Base-by-base conservation (phyloP, 164 flowering plant species). In the Vitis rotundifolia region DNA sequence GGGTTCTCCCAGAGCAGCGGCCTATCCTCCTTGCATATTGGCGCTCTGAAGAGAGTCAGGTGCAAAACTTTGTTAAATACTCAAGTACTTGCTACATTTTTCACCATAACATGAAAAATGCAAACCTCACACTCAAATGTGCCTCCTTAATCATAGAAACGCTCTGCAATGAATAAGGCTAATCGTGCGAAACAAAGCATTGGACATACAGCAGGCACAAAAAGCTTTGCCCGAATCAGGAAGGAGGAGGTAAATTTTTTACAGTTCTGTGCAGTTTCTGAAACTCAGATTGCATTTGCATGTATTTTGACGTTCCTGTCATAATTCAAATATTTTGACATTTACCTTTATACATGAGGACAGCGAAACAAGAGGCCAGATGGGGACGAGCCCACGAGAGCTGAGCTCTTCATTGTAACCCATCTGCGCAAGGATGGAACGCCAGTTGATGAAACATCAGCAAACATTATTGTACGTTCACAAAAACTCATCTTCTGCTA, bases 161-260 rank as follows among this genome's bases (percentile, higher is more conserved):
- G 19, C 11, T 59, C 74, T 66, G 70, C 54, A 15, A 73, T 16
- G 59, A 80, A 80, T 58, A 74, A 16, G 59, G 78, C 71, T 7
- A 76, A 68, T 56, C 76, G 80, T 14, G n/a, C 64, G 7, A 50
- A 68, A 9, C 62, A 49, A 52, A 76, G 50, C 29, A 47, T 22
- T 37, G 28, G 18, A 52, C 80, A 74, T 13, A 37, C 80, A 3
- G 29, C 78, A 51, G 78, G 83, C 51, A 48, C 71, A 22, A 80
- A 74, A 64, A 80, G 83, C 62, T 80, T 71, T 62, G 83, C 83
- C 15, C 50, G 69, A 15, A 26, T 74, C 66, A 68, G 76, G n/a
- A 78, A 80, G 58, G 83, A 80, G 73, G 79, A 70, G 79, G 79
- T 69, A 61, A 55, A 19, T 67, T 62, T 37, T 68, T 37, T 37